phyloP scores from a whole-genome alignment of 2,329 filamentous ascomycete species.

The Keithomyces neogunnii region DNA sequence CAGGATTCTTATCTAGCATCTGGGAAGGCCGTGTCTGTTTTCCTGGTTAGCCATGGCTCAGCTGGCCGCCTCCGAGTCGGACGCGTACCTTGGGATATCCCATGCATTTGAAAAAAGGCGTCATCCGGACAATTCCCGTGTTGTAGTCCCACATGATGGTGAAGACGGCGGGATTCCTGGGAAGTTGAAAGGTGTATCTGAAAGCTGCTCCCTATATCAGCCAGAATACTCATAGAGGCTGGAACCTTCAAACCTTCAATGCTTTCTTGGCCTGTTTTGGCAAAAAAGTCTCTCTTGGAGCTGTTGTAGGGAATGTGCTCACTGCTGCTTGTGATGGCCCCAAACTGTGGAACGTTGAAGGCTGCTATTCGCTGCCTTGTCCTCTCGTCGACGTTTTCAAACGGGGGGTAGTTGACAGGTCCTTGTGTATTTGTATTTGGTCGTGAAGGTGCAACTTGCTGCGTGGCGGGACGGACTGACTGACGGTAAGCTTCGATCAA shows the following conservation, averaged over 20 bases:
- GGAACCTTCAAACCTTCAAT: slow-evolving; percentile 62
- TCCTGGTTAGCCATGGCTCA: not conserved
- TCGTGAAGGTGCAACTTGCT: not conserved
- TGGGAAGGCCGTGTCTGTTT: slow-evolving; percentile 77
- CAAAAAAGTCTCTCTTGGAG: slow-evolving; percentile 78
- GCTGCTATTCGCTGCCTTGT: slow-evolving; percentile 49
- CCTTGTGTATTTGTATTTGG: not conserved
- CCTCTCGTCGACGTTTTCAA: slow-evolving; percentile 54
- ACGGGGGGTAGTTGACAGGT: slow-evolving; percentile 59
- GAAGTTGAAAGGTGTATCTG: slow-evolving; percentile 71
- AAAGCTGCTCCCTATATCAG: slow-evolving; percentile 48
- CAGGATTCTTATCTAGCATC: slow-evolving; percentile 68
- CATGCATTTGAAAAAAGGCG: slow-evolving; percentile 87
- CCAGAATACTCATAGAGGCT: not conserved
- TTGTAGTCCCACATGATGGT: slow-evolving; percentile 97
- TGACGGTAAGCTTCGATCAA: not conserved
- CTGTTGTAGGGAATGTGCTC: slow-evolving; percentile 90
- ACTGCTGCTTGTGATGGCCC: slow-evolving; percentile 51
- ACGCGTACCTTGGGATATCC: slow-evolving; percentile 70
- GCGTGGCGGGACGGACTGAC: not conserved
- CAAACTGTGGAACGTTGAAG: slow-evolving; percentile 60
- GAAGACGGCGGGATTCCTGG: slow-evolving; percentile 57
- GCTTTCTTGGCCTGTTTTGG: slow-evolving; percentile 77
- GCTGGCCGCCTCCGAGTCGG: not conserved
- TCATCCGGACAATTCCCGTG: slow-evolving; percentile 85